Evolutionary conservation across 2,329 filamentous ascomycete genomes (phyloP).

Genomic region (Penicillium verrucosum): DNA sequence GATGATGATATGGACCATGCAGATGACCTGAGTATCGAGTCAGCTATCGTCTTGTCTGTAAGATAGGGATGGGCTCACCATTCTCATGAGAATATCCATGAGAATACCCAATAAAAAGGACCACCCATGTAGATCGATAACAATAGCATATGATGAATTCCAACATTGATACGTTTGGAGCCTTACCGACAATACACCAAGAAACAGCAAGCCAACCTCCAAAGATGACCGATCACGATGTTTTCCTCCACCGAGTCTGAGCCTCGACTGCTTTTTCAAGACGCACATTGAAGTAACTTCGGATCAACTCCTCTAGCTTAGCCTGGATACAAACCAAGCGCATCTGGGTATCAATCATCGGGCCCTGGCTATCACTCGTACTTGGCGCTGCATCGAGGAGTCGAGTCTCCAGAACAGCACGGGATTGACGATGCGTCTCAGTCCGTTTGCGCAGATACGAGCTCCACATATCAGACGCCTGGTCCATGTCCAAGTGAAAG

Average conservation of each 20-base stretch:
- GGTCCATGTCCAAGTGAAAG: not conserved
- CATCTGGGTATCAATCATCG: not conserved
- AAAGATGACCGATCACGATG: not conserved
- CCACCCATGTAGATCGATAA: not conserved
- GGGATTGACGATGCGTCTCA: not conserved
- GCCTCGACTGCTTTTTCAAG: not conserved
- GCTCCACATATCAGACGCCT: not conserved
- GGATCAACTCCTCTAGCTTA: not conserved
- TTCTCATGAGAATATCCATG: not conserved
- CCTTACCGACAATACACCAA: not conserved
- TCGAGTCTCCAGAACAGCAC: not conserved
- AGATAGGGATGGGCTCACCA: too few relatives aligned
- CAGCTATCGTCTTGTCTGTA: too few relatives aligned
- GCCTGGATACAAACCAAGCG: not conserved
- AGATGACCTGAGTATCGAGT: too few relatives aligned
- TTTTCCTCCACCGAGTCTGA: not conserved
- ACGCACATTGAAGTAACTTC: not conserved
- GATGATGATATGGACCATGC: too few relatives aligned
- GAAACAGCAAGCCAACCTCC: not conserved
- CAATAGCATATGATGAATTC: not conserved
- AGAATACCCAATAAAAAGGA: too few relatives aligned
- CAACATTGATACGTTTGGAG: not conserved
- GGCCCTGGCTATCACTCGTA: not conserved
- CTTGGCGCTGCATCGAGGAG: not conserved
- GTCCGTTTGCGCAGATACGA: not conserved